Evolutionary conservation across 805 yeast genomes (phyloP).

Genomic region (Kodamaea restingae): DNA sequence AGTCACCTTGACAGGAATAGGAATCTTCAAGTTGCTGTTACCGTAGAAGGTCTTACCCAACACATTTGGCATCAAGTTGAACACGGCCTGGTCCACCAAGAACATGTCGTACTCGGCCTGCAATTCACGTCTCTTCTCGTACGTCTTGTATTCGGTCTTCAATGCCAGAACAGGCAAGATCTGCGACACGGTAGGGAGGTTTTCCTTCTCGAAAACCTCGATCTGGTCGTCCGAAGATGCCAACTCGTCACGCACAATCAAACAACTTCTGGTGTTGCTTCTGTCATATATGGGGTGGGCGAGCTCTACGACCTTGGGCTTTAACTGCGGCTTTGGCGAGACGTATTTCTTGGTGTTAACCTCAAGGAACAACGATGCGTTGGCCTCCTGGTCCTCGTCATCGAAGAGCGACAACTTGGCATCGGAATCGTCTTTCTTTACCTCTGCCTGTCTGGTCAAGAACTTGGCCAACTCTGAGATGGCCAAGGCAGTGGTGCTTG

Average conservation of each 20-base stretch:
- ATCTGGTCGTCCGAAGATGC: conserved; percentile 42
- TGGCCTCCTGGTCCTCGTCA: conserved; percentile 45
- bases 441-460: conserved; percentile 29
- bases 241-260: conserved; percentile 62
- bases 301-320: conserved; percentile 48
- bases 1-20: conserved; percentile 57
- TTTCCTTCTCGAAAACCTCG: conserved; percentile 43
- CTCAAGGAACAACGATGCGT: conserved; percentile 53
- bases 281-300: conserved; percentile 42
- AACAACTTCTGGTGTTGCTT: conserved; percentile 48
- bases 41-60: conserved; percentile 75
- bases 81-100: conserved; percentile 77
- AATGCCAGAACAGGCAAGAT: conserved; percentile 71
- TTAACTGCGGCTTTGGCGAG: conserved; percentile 54
- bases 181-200: conserved; percentile 44
- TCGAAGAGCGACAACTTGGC: conserved; percentile 47
- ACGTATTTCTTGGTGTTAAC: conserved; percentile 64
- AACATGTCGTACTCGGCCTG: conserved; percentile 66
- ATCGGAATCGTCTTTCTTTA: conserved; percentile 16
- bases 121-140: conserved; percentile 79
- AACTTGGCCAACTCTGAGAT: conserved; percentile 64
- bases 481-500: conserved; percentile 39
- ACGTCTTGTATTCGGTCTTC: conserved; percentile 83
- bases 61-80: conserved; percentile 75
- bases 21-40: conserved; percentile 50